Percentiles rank a stretch among this genome's conserved stretches.
Conservation (phyloP, 202 grass and related monocot genomes). For the Setaria italica region DNA sequence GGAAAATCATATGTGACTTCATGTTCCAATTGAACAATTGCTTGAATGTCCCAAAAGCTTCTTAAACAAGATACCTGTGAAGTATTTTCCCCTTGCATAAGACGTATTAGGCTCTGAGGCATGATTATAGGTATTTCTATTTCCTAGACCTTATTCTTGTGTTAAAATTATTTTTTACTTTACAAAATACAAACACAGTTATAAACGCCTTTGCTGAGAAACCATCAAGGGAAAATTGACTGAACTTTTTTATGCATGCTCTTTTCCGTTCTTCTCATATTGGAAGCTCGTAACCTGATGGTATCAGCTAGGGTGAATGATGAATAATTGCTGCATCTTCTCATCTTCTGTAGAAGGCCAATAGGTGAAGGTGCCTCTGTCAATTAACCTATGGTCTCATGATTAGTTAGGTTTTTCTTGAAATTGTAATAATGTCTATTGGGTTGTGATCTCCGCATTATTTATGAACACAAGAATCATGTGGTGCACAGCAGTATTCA, state of each 20-base stretch:
- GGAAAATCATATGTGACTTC: not conserved
- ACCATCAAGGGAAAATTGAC: not conserved
- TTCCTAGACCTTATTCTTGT: not conserved
- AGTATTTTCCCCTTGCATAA: not conserved
- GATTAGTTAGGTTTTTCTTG: not conserved
- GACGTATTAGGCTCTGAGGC: not conserved
- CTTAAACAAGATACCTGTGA: slow-evolving; percentile 7
- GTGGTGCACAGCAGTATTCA: not conserved
- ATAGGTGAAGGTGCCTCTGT: not conserved
- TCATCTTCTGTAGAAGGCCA: not conserved
- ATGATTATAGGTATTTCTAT: not conserved
- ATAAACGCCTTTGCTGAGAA: not conserved
- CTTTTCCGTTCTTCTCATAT: not conserved
- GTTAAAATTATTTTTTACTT: not conserved
- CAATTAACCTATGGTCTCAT: not conserved
- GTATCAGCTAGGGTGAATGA: slow-evolving; percentile 13
- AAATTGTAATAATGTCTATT: not conserved
- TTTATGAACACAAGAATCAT: not conserved
- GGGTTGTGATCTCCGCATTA: not conserved
- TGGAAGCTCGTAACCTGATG: not conserved
- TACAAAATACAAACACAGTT: not conserved
- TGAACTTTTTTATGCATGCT: not conserved
- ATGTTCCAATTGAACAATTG: slow-evolving; percentile 18
- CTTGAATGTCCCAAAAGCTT: not conserved
- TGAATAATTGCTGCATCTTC: not conserved